Percentiles rank a stretch among this genome's conserved stretches.
Evolutionary conservation across 495 filamentous ascomycete genomes (phyloP).

Genomic region (Podospora pseudopauciseta): DNA sequence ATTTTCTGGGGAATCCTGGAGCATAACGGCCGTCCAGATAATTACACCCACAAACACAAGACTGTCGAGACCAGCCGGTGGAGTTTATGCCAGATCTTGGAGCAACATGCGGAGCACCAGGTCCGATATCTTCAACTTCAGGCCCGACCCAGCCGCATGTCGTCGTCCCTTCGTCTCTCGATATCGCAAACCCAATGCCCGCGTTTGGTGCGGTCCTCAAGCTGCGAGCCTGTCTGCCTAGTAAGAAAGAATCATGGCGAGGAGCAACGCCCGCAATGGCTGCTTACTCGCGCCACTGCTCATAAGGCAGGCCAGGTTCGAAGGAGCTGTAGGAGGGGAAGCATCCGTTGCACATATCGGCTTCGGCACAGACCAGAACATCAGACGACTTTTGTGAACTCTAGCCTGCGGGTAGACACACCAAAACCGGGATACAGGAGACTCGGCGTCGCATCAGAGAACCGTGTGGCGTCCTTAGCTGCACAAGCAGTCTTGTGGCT

Average conservation of each 20-base stretch:
- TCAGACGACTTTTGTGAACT: constrained; percentile 11
- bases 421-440: constrained; percentile 8
- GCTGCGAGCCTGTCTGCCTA: background rate
- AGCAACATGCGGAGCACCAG: background rate
- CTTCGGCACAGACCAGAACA: constrained; percentile 9
- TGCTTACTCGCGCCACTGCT: background rate
- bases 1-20: constrained; percentile 9
- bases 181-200: background rate
- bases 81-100: background rate
- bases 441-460: constrained; percentile 9
- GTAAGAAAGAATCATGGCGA: background rate
- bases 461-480: constrained; percentile 17
- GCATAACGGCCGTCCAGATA: background rate
- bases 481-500: constrained; percentile 9
- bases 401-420: background rate
- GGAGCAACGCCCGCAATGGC: background rate
- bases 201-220: background rate
- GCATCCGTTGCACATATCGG: background rate
- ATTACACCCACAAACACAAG: background rate
- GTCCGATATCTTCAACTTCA: background rate
- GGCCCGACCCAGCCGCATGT: background rate
- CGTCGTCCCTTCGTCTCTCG: background rate
- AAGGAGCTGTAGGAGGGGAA: background rate
- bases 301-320: background rate
- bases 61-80: background rate